A percentile compares a stretch with the other conserved stretches of the same genome.
Evolutionary conservation across 495 filamentous ascomycete species (phyloP).

Genomic region (Daldinia bambusicola): DNA sequence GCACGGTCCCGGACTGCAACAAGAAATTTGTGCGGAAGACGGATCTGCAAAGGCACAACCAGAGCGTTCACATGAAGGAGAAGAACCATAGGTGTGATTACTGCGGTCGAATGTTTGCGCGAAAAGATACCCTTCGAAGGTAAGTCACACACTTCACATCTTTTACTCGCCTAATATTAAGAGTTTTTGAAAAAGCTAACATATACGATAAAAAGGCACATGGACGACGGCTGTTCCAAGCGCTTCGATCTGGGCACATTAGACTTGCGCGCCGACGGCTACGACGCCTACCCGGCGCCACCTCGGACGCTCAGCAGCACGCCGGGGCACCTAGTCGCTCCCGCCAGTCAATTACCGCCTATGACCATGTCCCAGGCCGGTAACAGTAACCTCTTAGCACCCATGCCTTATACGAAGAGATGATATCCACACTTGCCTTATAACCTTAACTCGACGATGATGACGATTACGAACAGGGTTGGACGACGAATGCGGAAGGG

Average conservation of each 20-base stretch:
- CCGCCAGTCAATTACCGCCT: constrained; percentile 51
- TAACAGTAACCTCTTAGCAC: constrained; percentile 49
- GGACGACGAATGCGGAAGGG: constrained; percentile 14
- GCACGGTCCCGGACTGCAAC: constrained; percentile 69
- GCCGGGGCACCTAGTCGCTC: constrained; percentile 42
- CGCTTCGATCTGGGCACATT: constrained; percentile 68
- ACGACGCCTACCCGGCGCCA: constrained; percentile 48
- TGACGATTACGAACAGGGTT: constrained; percentile 20
- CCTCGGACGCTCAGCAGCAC: constrained; percentile 45
- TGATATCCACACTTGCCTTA: constrained; percentile 26
- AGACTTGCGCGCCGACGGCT: constrained; percentile 56
- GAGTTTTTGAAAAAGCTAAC: constrained; percentile 36
- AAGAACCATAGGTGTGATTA: constrained; percentile 75
- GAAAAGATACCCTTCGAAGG: constrained; percentile 86
- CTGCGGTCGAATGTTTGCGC: constrained; percentile 78
- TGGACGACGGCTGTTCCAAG: constrained; percentile 82
- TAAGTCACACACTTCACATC: constrained; percentile 49
- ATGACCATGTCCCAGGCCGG: constrained; percentile 56
- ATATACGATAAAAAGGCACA: constrained; percentile 60
- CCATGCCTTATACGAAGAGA: constrained; percentile 54
- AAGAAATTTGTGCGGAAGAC: constrained; percentile 85
- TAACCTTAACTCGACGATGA: constrained; percentile 18
- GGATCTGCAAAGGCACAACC: constrained; percentile 82
- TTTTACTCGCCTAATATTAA: not conserved
- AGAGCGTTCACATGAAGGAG: constrained; percentile 83